Percentiles rank a stretch among this genome's conserved stretches.
phyloP scores from a whole-genome alignment of 2,329 filamentous ascomycete species.

The Colletotrichum theobromicola region DNA sequence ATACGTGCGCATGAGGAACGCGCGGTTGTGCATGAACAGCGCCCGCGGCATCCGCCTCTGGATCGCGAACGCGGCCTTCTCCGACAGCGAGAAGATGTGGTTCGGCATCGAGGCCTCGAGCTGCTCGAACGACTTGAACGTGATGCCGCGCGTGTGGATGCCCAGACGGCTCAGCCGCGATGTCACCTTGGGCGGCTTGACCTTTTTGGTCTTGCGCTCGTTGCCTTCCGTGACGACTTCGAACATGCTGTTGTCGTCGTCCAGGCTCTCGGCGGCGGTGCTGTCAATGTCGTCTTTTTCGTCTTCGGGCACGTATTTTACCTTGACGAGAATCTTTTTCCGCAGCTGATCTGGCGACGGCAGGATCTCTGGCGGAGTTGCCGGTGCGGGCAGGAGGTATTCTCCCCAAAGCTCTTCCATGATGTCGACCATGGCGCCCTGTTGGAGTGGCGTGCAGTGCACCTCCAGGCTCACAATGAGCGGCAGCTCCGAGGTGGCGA shows the following conservation, averaged over 20 bases:
- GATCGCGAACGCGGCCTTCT: conserved; percentile 67
- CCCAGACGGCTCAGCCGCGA: conserved; percentile 77
- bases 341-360: conserved; percentile 73
- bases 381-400: conserved; percentile 66
- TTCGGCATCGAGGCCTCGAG: conserved; percentile 70
- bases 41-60: conserved; percentile 51
- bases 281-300: conserved; percentile 39
- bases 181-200: conserved; percentile 69
- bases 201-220: conserved; percentile 1
- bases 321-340: conserved; percentile 84
- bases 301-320: conserved; percentile 67
- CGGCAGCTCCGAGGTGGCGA: conserved; percentile 76
- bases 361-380: conserved; percentile 53
- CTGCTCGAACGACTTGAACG: conserved; percentile 79
- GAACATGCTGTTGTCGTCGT: conserved; percentile 38
- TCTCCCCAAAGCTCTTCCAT: conserved; percentile 84
- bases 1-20: conserved; percentile 86
- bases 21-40: conserved; percentile 82
- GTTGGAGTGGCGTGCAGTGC: conserved; percentile 81
- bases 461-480: conserved; percentile 94
- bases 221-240: not conserved
- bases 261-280: conserved; percentile 34
- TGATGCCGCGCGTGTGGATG: conserved; percentile 82
- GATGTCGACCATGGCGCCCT: conserved; percentile 89
- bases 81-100: conserved; percentile 72